phyloP scores from a whole-genome alignment of 176 grass and related monocot species.

The Rhynchospora tenuis region DNA sequence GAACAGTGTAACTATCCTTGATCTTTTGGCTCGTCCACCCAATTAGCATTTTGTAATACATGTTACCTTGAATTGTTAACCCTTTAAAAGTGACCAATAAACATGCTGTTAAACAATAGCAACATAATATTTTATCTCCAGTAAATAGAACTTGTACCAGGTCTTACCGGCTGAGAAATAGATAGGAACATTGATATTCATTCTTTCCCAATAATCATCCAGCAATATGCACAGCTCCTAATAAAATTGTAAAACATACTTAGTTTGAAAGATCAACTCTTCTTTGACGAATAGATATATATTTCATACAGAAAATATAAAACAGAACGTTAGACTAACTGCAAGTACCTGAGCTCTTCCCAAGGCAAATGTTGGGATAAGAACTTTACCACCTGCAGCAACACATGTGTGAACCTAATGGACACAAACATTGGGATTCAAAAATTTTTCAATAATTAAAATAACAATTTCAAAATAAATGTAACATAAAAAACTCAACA shows the following conservation, averaged over 20 bases:
- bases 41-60: slow-evolving; percentile 98
- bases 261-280: background rate
- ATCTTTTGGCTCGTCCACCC: slow-evolving; percentile 99
- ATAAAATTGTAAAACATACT: slow-evolving; percentile 21
- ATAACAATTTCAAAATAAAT: background rate
- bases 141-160: background rate
- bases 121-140: slow-evolving; percentile 4
- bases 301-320: background rate
- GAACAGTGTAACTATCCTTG: slow-evolving; percentile 69
- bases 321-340: background rate
- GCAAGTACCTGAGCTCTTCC: slow-evolving; percentile 83
- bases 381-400: slow-evolving; percentile 88
- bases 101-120: slow-evolving; percentile 20
- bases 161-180: slow-evolving; percentile 86
- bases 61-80: slow-evolving; percentile 90
- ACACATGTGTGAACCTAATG: slow-evolving; percentile 86
- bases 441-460: background rate
- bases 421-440: slow-evolving; percentile 12
- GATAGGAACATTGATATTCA: slow-evolving; percentile 86
- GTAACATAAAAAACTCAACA: slow-evolving; percentile 2
- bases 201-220: slow-evolving; percentile 94
- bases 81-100: slow-evolving; percentile 42
- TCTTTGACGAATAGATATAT: background rate
- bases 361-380: slow-evolving; percentile 95
- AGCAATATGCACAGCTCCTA: slow-evolving; percentile 93